Percentiles rank a stretch among this genome's conserved stretches.
phyloP scores from a whole-genome alignment of 2,329 filamentous ascomycete genomes.

The Ascosphaera aggregata region DNA sequence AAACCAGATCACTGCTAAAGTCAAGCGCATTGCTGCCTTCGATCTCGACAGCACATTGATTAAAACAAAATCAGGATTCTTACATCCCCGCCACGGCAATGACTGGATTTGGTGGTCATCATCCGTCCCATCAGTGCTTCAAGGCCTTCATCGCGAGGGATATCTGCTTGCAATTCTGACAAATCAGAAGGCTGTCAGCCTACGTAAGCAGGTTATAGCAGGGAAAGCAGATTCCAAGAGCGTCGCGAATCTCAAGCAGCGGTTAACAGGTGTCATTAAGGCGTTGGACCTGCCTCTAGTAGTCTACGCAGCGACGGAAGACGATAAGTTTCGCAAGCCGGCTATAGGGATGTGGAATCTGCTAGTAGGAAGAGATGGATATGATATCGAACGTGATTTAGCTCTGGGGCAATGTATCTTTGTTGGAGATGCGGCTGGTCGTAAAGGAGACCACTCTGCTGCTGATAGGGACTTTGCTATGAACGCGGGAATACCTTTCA shows the following conservation, averaged over 20 bases:
- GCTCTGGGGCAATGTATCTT: conserved; percentile 55
- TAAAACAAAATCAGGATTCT: conserved; percentile 54
- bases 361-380: conserved; percentile 4
- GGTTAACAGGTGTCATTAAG: conserved; percentile 44
- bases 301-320: conserved; percentile 67
- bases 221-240: conserved; percentile 44
- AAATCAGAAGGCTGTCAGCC: conserved; percentile 65
- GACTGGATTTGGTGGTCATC: conserved; percentile 94
- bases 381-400: conserved; percentile 23
- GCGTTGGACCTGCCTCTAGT: conserved; percentile 46
- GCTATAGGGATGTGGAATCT: conserved; percentile 66
- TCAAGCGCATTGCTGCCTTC: conserved; percentile 20
- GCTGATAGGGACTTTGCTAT: conserved; percentile 59
- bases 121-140: conserved; percentile 42
- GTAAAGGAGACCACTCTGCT: conserved; percentile 33
- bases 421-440: conserved; percentile 59
- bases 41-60: conserved; percentile 66
- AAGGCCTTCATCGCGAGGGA: conserved; percentile 45
- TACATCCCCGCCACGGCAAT: conserved; percentile 40
- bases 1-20: neutral
- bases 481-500: conserved; percentile 59
- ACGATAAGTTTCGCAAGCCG: conserved; percentile 71
- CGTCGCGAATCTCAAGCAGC: conserved; percentile 60
- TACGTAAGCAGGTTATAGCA: conserved; percentile 49
- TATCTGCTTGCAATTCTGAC: conserved; percentile 61